These are phyloP conservation scores for Cryptococcus sp. DNA, from an alignment of 1,284 basidiomycete genomes.

Conservation along the genomic window DNA sequence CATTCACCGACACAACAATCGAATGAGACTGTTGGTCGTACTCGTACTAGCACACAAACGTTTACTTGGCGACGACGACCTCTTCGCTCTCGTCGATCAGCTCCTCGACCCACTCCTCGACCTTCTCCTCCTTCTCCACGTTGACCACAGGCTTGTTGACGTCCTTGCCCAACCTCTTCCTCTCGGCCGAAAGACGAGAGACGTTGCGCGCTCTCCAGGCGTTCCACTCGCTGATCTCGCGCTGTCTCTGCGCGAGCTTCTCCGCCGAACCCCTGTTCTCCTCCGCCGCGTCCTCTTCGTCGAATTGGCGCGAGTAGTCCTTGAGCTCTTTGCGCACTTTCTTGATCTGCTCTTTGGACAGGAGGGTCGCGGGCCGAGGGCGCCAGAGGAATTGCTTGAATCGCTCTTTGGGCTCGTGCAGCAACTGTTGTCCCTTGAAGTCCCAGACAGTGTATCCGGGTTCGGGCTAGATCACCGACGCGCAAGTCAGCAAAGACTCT, in stretches of 20 bases:
- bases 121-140: slow-evolving; percentile 78
- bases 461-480: slow-evolving; percentile 67
- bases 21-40: no score
- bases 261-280: slow-evolving; percentile 93
- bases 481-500: not conserved
- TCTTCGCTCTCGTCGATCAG: slow-evolving; percentile 88
- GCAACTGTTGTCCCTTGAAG: slow-evolving; percentile 90
- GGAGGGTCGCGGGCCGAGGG: slow-evolving; percentile 82
- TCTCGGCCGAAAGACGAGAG: slow-evolving; percentile 38
- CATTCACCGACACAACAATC: no score
- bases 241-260: slow-evolving; percentile 84
- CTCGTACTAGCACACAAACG: no score
- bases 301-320: slow-evolving; percentile 89
- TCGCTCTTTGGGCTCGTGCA: slow-evolving; percentile 84
- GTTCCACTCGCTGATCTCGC: slow-evolving; percentile 98
- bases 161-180: slow-evolving; percentile 41
- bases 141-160: slow-evolving; percentile 27
- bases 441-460: slow-evolving; percentile 98
- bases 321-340: slow-evolving; percentile 85
- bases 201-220: slow-evolving; percentile 67
- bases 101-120: slow-evolving; percentile 88
- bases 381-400: slow-evolving; percentile 99
- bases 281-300: slow-evolving; percentile 95
- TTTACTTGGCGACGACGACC: slow-evolving; percentile 49
- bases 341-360: slow-evolving; percentile 81